Evolutionary conservation across 805 yeast genomes (phyloP), one percentile per base, ranked within the genome.

Genomic region (Candida chauliodis): DNA sequence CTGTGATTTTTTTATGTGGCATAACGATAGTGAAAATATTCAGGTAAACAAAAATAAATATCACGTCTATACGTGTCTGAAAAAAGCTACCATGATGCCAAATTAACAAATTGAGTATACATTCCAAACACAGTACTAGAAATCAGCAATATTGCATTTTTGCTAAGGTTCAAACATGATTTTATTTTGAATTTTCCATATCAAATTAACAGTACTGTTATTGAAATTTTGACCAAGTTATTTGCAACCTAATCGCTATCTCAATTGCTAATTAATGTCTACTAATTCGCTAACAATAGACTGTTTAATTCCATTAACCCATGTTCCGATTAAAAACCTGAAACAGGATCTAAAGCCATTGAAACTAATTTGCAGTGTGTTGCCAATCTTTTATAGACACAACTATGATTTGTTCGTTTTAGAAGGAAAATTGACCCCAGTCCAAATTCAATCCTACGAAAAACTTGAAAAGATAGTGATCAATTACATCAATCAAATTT

Each of bases 1-100:
- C 71, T 6, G 63, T 50, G 38, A 68, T 58, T 34, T 44, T 50
- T 34, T 46, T 51, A 30, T 27, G 13, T 19, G 34, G 30, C 44
- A 41, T 37, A 9, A 8, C 20, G 19, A 4, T n/a, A 3, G n/a
- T 19, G 28, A 32, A 14, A 22, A 17, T 19, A 10, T 17, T 16
- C n/a, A 16, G 8, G 8, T 13, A 3, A 20, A 14, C 14, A 31
- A 21, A 22, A 20, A 21, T 7, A 20, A 19, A 22, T 18, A n/a
- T 31, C 27, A 33, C 17, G 29, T 13, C 18, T 33, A 19, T 33
- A 23, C 21, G 26, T 25, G 36, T 16, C 6, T 27, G 7, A 14
- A 27, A 9, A 15, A 27, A 5, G 30, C 30, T 27, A 27, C 30
- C 30, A 27, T 27, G 28, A 8, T 25, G 28, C 28, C 10, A 25